These are phyloP conservation scores for Allium sativum DNA, from an alignment of 106 monocot species.

Conservation along the genomic window DNA sequence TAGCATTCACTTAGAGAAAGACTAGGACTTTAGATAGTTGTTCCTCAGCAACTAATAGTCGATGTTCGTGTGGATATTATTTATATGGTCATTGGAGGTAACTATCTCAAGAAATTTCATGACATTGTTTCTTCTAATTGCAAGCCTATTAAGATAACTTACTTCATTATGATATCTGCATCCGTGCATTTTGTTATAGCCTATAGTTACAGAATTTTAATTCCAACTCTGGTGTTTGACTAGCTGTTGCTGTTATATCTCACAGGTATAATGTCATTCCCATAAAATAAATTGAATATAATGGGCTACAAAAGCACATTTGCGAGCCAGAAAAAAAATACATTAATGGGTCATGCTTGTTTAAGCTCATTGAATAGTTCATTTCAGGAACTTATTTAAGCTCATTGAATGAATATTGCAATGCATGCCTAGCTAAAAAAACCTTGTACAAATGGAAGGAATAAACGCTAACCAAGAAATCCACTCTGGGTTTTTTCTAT, in stretches of 20 bases:
- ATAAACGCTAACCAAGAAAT: constrained; percentile 8
- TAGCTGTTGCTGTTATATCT: constrained; percentile 57
- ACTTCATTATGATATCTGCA: constrained; percentile 61
- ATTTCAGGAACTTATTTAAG: too few species aligned
- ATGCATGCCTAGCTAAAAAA: neutral
- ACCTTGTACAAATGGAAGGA: neutral
- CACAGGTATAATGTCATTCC: constrained; percentile 19
- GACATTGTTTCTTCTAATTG: constrained; percentile 35
- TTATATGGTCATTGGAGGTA: constrained; percentile 61
- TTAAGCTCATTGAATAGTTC: too few species aligned
- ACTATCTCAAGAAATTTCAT: constrained; percentile 55
- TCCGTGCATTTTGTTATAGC: constrained; percentile 58
- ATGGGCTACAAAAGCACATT: too few species aligned
- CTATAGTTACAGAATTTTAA: constrained; percentile 52
- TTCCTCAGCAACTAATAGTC: constrained; percentile 45
- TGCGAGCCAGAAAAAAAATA: too few species aligned
- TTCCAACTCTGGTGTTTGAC: constrained; percentile 44
- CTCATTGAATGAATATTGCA: too few species aligned
- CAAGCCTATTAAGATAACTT: constrained; percentile 42
- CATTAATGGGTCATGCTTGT: too few species aligned
- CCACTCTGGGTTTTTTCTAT: neutral
- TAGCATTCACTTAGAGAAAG: constrained; percentile 57
- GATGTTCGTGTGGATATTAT: constrained; percentile 53
- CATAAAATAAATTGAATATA: too few species aligned
- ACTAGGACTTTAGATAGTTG: constrained; percentile 62